Conservation (phyloP, 2,329 filamentous ascomycete genomes). For the Fusarium sambucinum region DNA sequence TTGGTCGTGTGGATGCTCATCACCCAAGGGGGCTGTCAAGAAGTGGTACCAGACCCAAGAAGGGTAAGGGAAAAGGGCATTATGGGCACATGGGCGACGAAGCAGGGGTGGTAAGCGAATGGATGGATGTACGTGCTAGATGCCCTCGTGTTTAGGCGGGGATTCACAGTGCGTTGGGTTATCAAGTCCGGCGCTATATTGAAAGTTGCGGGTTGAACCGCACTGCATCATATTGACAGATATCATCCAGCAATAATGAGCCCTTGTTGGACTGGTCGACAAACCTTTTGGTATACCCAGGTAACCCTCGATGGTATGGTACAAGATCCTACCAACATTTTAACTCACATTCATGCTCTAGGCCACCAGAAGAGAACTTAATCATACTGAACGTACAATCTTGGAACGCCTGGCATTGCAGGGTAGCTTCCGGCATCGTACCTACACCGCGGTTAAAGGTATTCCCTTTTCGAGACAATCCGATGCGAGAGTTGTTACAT, state of each 20-base stretch:
- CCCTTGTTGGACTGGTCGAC: slow-evolving; percentile 36
- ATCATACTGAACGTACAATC: background rate
- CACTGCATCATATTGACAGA: slow-evolving; percentile 47
- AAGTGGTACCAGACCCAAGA: slow-evolving; percentile 26
- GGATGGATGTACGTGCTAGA: slow-evolving; percentile 29
- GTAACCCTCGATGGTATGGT: background rate
- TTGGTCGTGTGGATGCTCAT: slow-evolving; percentile 41
- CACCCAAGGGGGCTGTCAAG: slow-evolving; percentile 35
- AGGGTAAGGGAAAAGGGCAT: slow-evolving; percentile 17
- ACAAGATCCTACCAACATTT: background rate
- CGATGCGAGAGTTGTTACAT: background rate
- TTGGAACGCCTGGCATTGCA: background rate
- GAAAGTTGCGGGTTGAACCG: slow-evolving; percentile 54
- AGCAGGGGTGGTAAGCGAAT: slow-evolving; percentile 21
- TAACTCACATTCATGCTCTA: background rate
- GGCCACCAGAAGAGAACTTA: background rate
- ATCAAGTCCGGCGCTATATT: slow-evolving; percentile 48
- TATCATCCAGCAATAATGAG: slow-evolving; percentile 39
- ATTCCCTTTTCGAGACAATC: background rate
- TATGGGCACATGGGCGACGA: slow-evolving; percentile 31
- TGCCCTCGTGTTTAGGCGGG: slow-evolving; percentile 38
- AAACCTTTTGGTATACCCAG: slow-evolving; percentile 8
- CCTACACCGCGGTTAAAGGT: background rate
- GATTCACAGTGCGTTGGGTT: slow-evolving; percentile 42
- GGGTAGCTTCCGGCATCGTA: background rate